A percentile compares a stretch with the other conserved stretches of the same genome.
Conservation (phyloP, 1,139 yeast genomes). For the Dujonia santamariae region DNA sequence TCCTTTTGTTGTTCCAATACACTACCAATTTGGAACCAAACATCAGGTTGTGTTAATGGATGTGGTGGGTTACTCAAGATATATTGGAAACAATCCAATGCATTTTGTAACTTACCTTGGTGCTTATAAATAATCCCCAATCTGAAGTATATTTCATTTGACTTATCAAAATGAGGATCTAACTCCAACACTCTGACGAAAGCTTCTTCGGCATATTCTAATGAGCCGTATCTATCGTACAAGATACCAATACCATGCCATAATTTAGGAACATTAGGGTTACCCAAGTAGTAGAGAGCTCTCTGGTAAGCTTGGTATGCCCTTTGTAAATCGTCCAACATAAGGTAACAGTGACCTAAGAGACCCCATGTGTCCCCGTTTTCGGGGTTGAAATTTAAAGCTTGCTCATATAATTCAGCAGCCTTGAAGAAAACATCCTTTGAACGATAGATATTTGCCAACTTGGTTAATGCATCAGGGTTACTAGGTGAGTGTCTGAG, state of each 20-base stretch:
- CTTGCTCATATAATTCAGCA: slow-evolving; percentile 88
- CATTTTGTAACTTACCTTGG: slow-evolving; percentile 82
- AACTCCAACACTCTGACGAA: slow-evolving; percentile 92
- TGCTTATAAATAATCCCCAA: slow-evolving; percentile 97
- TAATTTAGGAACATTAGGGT: slow-evolving; percentile 92
- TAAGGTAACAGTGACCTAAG: slow-evolving; percentile 91
- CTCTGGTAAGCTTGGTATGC: slow-evolving; percentile 97
- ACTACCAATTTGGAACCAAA: slow-evolving; percentile 97
- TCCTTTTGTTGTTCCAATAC: slow-evolving; percentile 94
- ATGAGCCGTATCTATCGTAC: slow-evolving; percentile 91
- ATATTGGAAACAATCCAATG: slow-evolving; percentile 91
- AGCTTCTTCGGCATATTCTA: slow-evolving; percentile 97
- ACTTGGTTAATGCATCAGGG: slow-evolving; percentile 76
- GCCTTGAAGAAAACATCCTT: slow-evolving; percentile 91
- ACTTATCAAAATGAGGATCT: slow-evolving; percentile 94
- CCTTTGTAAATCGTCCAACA: slow-evolving; percentile 93
- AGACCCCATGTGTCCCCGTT: slow-evolving; percentile 98
- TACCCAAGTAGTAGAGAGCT: slow-evolving; percentile 85
- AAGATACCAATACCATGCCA: slow-evolving; percentile 99
- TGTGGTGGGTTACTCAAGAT: slow-evolving; percentile 89
- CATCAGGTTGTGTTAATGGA: slow-evolving; percentile 94
- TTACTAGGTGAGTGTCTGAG: slow-evolving; percentile 83
- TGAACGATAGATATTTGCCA: slow-evolving; percentile 86
- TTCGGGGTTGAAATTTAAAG: slow-evolving; percentile 76
- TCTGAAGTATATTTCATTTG: slow-evolving; percentile 92